phyloP scores from a whole-genome alignment of 345 rosid species.

The Pistacia integerrima region DNA sequence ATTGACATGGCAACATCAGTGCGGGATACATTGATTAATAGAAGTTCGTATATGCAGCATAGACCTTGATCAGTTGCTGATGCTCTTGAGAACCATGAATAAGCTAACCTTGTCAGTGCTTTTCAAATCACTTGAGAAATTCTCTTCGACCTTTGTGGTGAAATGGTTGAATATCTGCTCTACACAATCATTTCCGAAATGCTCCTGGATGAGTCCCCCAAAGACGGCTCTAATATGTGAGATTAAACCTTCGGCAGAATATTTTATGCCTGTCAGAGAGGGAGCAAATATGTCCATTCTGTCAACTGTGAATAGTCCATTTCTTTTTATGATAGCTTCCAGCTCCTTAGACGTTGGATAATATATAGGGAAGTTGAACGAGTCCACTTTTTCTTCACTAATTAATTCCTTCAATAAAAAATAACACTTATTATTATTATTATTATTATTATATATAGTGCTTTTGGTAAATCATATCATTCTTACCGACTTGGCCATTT shows the following conservation, averaged over 20 bases:
- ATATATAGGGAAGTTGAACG: constrained; percentile 19
- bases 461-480: no score
- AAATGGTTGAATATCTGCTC: constrained; percentile 4
- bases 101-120: neutral
- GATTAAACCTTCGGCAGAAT: neutral
- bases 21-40: no score
- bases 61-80: neutral
- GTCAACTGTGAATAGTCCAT: constrained; percentile 18
- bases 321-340: constrained; percentile 1
- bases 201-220: constrained; percentile 14
- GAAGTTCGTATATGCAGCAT: no score
- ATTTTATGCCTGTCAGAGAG: neutral
- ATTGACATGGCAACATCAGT: no score
- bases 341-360: neutral
- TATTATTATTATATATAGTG: no score
- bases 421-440: no score
- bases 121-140: neutral
- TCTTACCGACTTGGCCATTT: constrained; percentile 10
- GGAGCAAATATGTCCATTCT: neutral
- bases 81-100: constrained; percentile 2
- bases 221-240: constrained; percentile 3
- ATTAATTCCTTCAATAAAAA: constrained; percentile 6
- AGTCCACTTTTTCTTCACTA: constrained; percentile 21
- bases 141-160: neutral
- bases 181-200: constrained; percentile 20